Conservation (phyloP, 2,329 filamentous ascomycete genomes). For the Didymella sp. region DNA sequence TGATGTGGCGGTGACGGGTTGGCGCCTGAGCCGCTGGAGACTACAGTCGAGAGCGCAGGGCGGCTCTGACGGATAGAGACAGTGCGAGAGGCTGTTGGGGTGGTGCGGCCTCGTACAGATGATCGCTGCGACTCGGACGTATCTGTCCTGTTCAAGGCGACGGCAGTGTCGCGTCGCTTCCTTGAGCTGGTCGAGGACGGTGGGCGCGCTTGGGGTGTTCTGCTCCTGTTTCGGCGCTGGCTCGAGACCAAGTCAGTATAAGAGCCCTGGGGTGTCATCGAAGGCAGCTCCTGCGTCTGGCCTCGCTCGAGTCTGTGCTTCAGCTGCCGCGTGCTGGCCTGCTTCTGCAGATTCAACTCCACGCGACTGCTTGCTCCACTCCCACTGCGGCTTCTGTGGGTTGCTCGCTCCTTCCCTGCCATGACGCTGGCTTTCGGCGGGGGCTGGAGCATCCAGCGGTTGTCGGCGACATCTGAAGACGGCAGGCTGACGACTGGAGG, state of each 20-base stretch:
- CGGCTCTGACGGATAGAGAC: constrained; percentile 38
- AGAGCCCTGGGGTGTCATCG: constrained; percentile 48
- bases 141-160: constrained; percentile 31
- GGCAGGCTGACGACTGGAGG: constrained; percentile 82
- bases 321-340: constrained; percentile 49
- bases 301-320: constrained; percentile 47
- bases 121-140: constrained; percentile 32
- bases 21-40: constrained; percentile 40
- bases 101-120: constrained; percentile 17
- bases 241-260: constrained; percentile 35
- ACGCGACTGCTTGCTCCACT: constrained; percentile 52
- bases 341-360: constrained; percentile 47
- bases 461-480: constrained; percentile 71
- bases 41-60: constrained; percentile 45
- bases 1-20: constrained; percentile 11
- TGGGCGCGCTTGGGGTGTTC: constrained; percentile 37
- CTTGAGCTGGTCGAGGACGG: constrained; percentile 41
- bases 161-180: constrained; percentile 40
- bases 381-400: constrained; percentile 64
- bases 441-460: constrained; percentile 91
- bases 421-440: constrained; percentile 89
- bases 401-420: constrained; percentile 79
- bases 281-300: constrained; percentile 45
- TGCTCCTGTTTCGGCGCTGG: constrained; percentile 43
- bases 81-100: constrained; percentile 26